phyloP scores from a whole-genome alignment of 306 rosid genomes.

The Senna siamea region DNA sequence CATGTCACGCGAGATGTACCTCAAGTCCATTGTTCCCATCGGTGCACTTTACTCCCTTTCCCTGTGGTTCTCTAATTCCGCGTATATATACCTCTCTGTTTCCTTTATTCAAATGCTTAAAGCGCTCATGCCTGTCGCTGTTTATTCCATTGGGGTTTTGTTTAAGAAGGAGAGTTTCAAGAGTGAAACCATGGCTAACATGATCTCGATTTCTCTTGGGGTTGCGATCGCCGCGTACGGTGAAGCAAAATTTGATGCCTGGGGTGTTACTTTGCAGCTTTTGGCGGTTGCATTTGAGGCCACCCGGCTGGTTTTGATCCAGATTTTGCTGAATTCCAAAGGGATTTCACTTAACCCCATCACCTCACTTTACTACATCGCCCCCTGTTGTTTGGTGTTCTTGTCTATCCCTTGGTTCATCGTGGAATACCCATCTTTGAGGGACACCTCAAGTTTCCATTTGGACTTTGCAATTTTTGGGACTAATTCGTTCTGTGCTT shows the following conservation, averaged over 20 bases:
- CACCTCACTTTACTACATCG: constrained; percentile 92
- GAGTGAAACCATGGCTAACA: constrained; percentile 75
- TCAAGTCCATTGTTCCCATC: constrained; percentile 86
- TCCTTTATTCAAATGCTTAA: constrained; percentile 97
- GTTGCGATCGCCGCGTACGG: constrained; percentile 94
- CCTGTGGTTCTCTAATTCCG: constrained; percentile 92
- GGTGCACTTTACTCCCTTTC: constrained; percentile 96
- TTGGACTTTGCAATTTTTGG: constrained; percentile 73
- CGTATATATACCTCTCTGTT: constrained; percentile 84
- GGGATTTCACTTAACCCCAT: constrained; percentile 90
- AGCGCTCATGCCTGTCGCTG: constrained; percentile 96
- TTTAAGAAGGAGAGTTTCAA: constrained; percentile 73
- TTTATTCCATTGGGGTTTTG: constrained; percentile 74
- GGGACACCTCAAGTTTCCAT: constrained; percentile 78
- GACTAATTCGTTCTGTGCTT: constrained; percentile 78
- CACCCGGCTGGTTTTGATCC: constrained; percentile 81
- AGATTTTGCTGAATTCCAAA: constrained; percentile 77
- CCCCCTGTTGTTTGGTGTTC: constrained; percentile 87
- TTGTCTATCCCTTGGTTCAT: constrained; percentile 79
- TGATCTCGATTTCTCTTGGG: constrained; percentile 86
- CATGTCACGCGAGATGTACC: constrained; percentile 83
- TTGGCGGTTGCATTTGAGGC: constrained; percentile 91
- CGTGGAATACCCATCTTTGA: constrained; percentile 75
- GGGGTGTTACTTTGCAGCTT: constrained; percentile 82
- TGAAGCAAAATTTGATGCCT: constrained; percentile 71